These are phyloP conservation scores for Aciculosporium take DNA, from an alignment of 2,329 filamentous ascomycete species.

Conservation along the genomic window DNA sequence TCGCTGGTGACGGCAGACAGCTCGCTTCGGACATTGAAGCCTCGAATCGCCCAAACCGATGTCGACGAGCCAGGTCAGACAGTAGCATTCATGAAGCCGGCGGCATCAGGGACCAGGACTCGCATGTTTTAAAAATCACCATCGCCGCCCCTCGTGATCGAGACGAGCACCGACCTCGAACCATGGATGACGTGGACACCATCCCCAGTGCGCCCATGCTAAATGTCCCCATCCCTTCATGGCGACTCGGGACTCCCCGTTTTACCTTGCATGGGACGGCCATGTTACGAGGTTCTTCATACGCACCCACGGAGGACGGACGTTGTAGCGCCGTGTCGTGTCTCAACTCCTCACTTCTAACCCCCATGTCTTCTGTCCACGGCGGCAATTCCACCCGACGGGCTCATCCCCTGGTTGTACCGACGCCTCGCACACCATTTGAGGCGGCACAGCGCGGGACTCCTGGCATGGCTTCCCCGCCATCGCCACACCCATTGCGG, in stretches of 20 bases:
- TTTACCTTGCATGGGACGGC: slow-evolving; percentile 67
- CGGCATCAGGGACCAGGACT: slow-evolving; percentile 37
- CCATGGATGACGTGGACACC: slow-evolving; percentile 40
- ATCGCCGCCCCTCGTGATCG: slow-evolving; percentile 54
- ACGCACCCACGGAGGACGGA: slow-evolving; percentile 60
- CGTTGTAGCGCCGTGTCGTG: slow-evolving; percentile 45
- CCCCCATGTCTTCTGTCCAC: slow-evolving; percentile 12
- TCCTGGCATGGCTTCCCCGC: slow-evolving; percentile 20
- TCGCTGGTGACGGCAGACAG: slow-evolving; percentile 18
- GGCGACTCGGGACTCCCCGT: slow-evolving; percentile 66
- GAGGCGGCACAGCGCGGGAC: slow-evolving; percentile 8
- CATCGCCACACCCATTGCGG: slow-evolving; percentile 26
- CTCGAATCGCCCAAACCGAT: slow-evolving; percentile 19
- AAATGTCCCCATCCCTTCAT: slow-evolving; percentile 68
- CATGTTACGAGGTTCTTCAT: slow-evolving; percentile 66
- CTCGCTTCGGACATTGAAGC: slow-evolving; percentile 17
- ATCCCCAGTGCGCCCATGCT: slow-evolving; percentile 37
- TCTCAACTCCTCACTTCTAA: slow-evolving; percentile 23
- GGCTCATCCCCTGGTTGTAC: slow-evolving; percentile 24
- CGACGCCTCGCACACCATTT: slow-evolving; percentile 19
- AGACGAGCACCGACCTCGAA: slow-evolving; percentile 41
- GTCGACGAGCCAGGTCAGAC: slow-evolving; percentile 57
- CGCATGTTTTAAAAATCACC: slow-evolving; percentile 62
- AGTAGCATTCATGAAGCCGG: slow-evolving; percentile 58
- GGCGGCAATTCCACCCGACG: slow-evolving; percentile 17